These are phyloP conservation scores for Conringia planisiliqua DNA, from an alignment of 345 rosid species.

Conservation along the genomic window DNA sequence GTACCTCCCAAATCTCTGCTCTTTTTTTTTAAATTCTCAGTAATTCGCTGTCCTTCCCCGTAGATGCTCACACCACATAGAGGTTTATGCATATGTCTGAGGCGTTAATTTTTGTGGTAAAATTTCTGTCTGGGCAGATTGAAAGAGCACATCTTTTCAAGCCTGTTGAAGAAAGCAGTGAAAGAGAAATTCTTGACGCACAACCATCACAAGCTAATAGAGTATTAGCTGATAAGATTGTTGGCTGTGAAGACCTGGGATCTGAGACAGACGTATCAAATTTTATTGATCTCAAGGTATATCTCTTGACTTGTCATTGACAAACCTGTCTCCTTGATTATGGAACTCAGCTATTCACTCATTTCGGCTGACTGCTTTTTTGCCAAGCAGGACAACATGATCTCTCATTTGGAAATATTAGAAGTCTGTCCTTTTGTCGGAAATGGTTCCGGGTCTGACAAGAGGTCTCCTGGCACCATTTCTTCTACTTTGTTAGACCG, in stretches of 20 bases:
- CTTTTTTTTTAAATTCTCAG: conserved; percentile 13
- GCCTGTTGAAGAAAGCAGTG: conserved; percentile 38
- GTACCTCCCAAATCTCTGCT: conserved; percentile 38
- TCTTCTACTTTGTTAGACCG: conserved; percentile 28
- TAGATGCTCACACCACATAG: background rate
- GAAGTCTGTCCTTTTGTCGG: conserved; percentile 19
- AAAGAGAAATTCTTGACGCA: conserved; percentile 36
- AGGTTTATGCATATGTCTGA: background rate
- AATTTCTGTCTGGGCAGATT: conserved; percentile 45
- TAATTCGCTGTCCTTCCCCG: background rate
- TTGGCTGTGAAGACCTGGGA: conserved; percentile 29
- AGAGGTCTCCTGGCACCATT: conserved; percentile 20
- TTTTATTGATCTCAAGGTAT: conserved; percentile 34
- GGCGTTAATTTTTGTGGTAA: background rate
- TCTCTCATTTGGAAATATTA: conserved; percentile 33
- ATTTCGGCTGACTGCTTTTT: background rate
- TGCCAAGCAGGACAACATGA: conserved; percentile 30
- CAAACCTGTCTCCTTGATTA: conserved; percentile 1
- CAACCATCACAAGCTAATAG: conserved; percentile 28
- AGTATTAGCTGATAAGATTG: conserved; percentile 31
- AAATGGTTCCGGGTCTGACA: conserved; percentile 29
- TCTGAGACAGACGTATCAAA: conserved; percentile 27
- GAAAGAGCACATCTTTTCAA: conserved; percentile 57
- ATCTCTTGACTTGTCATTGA: conserved; percentile 4
- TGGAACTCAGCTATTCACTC: conserved; percentile 20